Evolutionary conservation across 306 rosid genomes (phyloP).

Genomic region (Citrullus amarus): DNA sequence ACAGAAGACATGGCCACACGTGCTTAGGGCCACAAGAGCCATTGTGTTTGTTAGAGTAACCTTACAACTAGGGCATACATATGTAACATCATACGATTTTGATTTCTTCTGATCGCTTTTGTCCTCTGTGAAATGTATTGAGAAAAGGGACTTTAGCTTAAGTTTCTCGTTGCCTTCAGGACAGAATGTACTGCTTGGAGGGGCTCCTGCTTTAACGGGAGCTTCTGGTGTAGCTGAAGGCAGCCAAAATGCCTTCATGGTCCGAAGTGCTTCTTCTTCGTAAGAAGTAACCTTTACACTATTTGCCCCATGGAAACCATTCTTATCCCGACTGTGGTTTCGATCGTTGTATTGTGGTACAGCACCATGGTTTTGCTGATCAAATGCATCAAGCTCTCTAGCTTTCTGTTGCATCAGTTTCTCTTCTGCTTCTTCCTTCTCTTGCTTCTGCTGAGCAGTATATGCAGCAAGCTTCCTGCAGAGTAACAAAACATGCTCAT

Average conservation of each 20-base stretch:
- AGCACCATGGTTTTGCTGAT: slow-evolving; percentile 97
- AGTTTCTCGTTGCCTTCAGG: slow-evolving; percentile 89
- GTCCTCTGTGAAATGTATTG: slow-evolving; percentile 72
- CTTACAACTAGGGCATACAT: slow-evolving; percentile 90
- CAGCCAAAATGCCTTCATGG: slow-evolving; percentile 98
- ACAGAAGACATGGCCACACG: slow-evolving; percentile 91
- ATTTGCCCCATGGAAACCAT: slow-evolving; percentile 92
- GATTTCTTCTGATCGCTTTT: slow-evolving; percentile 47
- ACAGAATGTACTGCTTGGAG: slow-evolving; percentile 57
- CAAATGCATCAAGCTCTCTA: slow-evolving; percentile 89
- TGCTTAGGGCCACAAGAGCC: slow-evolving; percentile 78
- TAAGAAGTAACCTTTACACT: slow-evolving; percentile 97
- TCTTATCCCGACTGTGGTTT: slow-evolving; percentile 58
- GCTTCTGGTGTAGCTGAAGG: slow-evolving; percentile 97
- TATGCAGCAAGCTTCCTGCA: slow-evolving; percentile 80
- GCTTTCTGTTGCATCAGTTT: slow-evolving; percentile 61
- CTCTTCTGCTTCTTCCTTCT: slow-evolving; percentile 79
- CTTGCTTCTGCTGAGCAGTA: slow-evolving; percentile 74
- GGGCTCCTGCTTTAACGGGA: slow-evolving; percentile 65
- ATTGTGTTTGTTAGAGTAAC: slow-evolving; percentile 70
- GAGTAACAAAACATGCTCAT: neutral
- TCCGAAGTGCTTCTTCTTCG: slow-evolving; percentile 95
- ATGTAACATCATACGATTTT: slow-evolving; percentile 43
- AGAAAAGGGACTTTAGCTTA: slow-evolving; percentile 75
- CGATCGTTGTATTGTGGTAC: slow-evolving; percentile 75